Evolutionary conservation across 371 early-diverging fungal species (phyloP), one percentile per base, ranked within the genome.

Genomic region (Rhizopus arrhizus): DNA sequence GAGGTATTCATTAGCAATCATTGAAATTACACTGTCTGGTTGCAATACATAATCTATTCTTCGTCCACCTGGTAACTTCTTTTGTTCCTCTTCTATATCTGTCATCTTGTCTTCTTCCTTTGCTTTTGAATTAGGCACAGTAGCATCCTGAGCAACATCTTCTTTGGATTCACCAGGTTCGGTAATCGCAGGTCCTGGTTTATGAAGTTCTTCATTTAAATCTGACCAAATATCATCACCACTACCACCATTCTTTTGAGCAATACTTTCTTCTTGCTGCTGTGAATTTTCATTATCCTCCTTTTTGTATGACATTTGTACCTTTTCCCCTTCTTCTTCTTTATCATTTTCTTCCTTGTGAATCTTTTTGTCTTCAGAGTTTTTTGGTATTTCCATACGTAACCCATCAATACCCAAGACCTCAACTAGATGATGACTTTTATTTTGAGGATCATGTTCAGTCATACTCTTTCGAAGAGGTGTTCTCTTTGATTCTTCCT

Each of bases 1-100:
- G 5, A 81, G 59, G 49, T 81, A 81, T 51, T 81, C 81, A 56
- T 81, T 81, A 0, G 78, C 74, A 51, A 81, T 75, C 81, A 81
- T 81, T 31, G 75, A 72, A 76, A 81, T 77, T 15, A 77, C 68
- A 47, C 78, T 74, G 43, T 77, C 81, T 5, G 78, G 78, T 16
- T 77, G 78, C 29, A 81, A 51, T 40, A 74, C 78, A 61, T 70
- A 74, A 49, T 81, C 81, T 11, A 76, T 75, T 16, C 81, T 69
- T 16, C 60, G 55, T n/a, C 57, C 48, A 11, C 71, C 71, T 16
- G 74, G 74, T 15, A 74, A 52, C 13, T 65, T 49, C 28, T 62
- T 41, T 15, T 53, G 64, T 38, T 56, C 53, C 16, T 55, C 57
- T 10, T 46, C 43, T 5, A 22, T 31, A 22, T 53, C 47, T 40